Evolutionary conservation across 148 eudicot species (phyloP).

Genomic region (Diospyros lotus): DNA sequence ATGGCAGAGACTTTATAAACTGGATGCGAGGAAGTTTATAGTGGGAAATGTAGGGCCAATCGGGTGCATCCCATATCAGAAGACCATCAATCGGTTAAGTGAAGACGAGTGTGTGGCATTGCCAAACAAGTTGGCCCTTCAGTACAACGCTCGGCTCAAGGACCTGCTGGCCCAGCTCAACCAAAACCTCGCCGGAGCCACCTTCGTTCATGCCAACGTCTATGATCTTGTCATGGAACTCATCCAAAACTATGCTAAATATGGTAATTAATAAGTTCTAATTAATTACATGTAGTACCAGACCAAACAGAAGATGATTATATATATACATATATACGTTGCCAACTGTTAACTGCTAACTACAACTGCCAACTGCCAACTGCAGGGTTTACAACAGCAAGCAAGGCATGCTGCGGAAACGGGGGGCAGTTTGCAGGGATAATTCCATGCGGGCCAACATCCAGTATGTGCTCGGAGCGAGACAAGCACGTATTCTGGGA

Average conservation of each 20-base stretch:
- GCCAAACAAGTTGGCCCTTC: constrained; percentile 77
- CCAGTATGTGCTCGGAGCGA: constrained; percentile 73
- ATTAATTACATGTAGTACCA: too few species aligned
- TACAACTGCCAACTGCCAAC: neutral
- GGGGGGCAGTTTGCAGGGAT: constrained; percentile 95
- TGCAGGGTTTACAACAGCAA: constrained; percentile 77
- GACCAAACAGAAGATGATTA: too few species aligned
- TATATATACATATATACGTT: too few species aligned
- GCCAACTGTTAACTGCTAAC: too few species aligned
- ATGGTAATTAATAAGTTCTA: constrained; percentile 42
- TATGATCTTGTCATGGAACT: constrained; percentile 84
- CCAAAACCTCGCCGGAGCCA: constrained; percentile 63
- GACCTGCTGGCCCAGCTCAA: constrained; percentile 53
- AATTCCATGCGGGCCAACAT: constrained; percentile 78
- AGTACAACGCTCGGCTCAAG: constrained; percentile 67
- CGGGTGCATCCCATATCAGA: constrained; percentile 96
- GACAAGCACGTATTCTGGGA: constrained; percentile 95
- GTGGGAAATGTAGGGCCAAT: constrained; percentile 86
- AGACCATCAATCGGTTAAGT: constrained; percentile 67
- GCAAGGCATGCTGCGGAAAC: constrained; percentile 90
- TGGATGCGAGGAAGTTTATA: constrained; percentile 86
- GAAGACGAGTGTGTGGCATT: constrained; percentile 72
- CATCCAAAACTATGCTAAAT: constrained; percentile 68
- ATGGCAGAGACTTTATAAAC: constrained; percentile 63
- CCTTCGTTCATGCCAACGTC: constrained; percentile 79